phyloP scores from a whole-genome alignment of 108 stramenopile species.

The Cyclotella atomus region DNA sequence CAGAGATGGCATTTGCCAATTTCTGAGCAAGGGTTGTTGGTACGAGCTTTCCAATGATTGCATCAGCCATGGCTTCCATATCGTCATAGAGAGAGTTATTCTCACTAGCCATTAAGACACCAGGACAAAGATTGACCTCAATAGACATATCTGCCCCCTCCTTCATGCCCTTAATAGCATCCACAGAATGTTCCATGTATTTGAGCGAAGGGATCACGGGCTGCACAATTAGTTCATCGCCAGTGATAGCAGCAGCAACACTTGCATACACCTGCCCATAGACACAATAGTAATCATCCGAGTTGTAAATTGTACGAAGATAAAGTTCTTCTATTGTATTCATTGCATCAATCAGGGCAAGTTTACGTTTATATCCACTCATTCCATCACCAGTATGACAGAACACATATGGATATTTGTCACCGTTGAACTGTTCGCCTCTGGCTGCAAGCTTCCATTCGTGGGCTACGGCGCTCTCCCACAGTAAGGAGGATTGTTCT shows the following conservation, averaged over 20 bases:
- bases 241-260: slow-evolving; percentile 5
- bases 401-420: slow-evolving; percentile 28
- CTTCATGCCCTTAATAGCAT: slow-evolving; percentile 2
- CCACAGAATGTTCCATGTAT: slow-evolving; percentile 11
- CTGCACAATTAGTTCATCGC: slow-evolving; percentile 25
- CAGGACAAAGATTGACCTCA: slow-evolving; percentile 24
- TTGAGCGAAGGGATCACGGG: slow-evolving; percentile 29
- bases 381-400: slow-evolving; percentile 24
- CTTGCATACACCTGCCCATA: slow-evolving; percentile 22
- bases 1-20: not conserved
- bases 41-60: slow-evolving; percentile 1
- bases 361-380: slow-evolving; percentile 22
- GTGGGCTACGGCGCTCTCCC: slow-evolving; percentile 14
- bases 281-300: slow-evolving; percentile 27
- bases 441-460: slow-evolving; percentile 23
- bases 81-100: not conserved
- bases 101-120: slow-evolving; percentile 5
- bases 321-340: not conserved
- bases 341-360: slow-evolving; percentile 9
- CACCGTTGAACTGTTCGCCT: not conserved
- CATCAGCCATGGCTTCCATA: not conserved
- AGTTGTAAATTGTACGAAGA: slow-evolving; percentile 29
- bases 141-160: not conserved
- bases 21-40: slow-evolving; percentile 1
- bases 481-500: not conserved